Evolutionary conservation across 768 basidiomycete species (phyloP), one percentile per base, ranked within the genome.

Genomic region (Termitomyces sp.): DNA sequence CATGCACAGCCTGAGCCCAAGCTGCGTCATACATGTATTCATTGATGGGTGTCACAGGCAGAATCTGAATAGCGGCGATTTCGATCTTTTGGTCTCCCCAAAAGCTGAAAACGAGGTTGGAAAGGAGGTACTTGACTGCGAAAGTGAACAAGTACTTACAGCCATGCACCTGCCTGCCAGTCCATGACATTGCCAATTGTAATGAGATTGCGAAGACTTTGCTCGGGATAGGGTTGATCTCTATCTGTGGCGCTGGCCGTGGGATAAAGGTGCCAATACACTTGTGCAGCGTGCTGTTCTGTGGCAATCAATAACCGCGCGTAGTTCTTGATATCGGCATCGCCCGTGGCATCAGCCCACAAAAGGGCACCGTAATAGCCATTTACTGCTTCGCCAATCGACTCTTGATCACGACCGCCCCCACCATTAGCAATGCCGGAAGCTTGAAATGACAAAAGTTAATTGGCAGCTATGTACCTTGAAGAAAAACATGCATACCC

Each of bases 251-350:
- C 49, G 40, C 60, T 63, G 10, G 66, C 63, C 16, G 60, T 59
- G 22, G 71, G 71, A 47, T 72, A 70, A 54, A 72, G 38, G 52
- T 72, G 71, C 71, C 71, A 72, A 54, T 72, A 72, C 11, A 67
- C 57, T 52, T 69, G 68, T 18, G 67, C 65, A 39, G 68, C 70
- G 23, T 70, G 66, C 41, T 67, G 65, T 54, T 72, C 71, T 15
- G 61, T 71, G 10, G 71, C 71, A 43, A 70, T 53, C 36, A 72
- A 56, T 22, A 72, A 59, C 3, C 68, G 68, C 3, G 71, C 70
- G 47, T 66, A 70, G 60, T 70, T 70, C 25, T 61, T 62, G 33
- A 72, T 48, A 53, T 72, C 60, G 33, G 60, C 52, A 39, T 72
- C 67, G 18, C 66, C 65, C 1, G 63, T 66, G 23, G 65, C 64